Base-by-base conservation (phyloP, 2,329 filamentous ascomycete genomes). In the Colletotrichum abscissum region DNA sequence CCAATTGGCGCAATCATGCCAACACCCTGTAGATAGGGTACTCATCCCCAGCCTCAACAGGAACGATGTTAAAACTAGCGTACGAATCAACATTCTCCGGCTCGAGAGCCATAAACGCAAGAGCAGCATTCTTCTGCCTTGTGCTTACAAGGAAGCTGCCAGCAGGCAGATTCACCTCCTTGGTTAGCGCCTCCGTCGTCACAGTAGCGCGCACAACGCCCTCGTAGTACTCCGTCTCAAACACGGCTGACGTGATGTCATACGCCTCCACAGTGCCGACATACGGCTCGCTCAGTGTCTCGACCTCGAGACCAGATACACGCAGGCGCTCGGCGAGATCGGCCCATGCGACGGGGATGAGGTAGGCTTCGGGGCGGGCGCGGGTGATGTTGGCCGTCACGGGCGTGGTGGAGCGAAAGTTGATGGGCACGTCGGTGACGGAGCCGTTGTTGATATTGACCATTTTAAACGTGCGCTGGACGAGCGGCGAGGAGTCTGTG, bases 81-180 rank as follows among this genome's bases (percentile, higher is more conserved):
- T 80, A 82, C 4, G 80, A 82, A 60, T 82, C 80, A n/a, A 79
- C 78, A 22, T 79, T 79, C 75, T 82, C 80, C 4, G 80, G 80
- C 76, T 82, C 80, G 3, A 82, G 71, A 1, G 77, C 79, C 9
- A 76, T 69, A 9, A 81, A 76, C 0, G 80, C 80, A 2, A 80
- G 56, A 0, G 73, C 80, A 0, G 80, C 79, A 26, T 81, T 82
- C 74, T 80, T 80, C 69, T 82, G 80, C 35, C 75, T 77, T 1
- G 80, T 80, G 74, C 78, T 81, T 1, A 82, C 76, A 9, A 76
- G 71, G 65, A 80, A 82, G 42, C 80, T 80, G 0, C 80, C 80
- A 0, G 73, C 75, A 0, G 80, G 80, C 1, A 82, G 16, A 2
- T 72, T 75, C 0, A 81, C 38, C 7, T 79, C 68, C 9, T 60